These are phyloP conservation scores for Fonsecaea erecta DNA, from an alignment of 2,329 filamentous ascomycete genomes.

Conservation along the genomic window DNA sequence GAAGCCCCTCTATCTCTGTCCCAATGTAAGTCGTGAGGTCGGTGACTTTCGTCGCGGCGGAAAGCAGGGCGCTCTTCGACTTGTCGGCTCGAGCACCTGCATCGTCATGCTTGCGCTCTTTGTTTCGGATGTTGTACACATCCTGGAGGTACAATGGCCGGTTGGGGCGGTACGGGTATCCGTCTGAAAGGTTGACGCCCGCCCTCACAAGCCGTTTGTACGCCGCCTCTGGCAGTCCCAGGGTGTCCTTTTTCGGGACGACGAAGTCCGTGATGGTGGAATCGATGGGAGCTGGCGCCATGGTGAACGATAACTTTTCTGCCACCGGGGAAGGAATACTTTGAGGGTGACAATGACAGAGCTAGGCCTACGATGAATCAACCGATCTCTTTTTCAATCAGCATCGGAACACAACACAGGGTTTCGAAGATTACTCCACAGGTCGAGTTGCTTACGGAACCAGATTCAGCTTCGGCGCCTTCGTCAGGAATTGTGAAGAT, in stretches of 20 bases:
- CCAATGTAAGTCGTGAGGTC: constrained; percentile 50
- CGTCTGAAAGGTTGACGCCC: constrained; percentile 69
- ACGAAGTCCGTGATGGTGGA: constrained; percentile 67
- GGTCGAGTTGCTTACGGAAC: constrained; percentile 16
- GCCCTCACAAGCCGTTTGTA: constrained; percentile 67
- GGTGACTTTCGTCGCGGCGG: constrained; percentile 55
- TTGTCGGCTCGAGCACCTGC: constrained; percentile 65
- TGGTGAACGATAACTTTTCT: constrained; percentile 36
- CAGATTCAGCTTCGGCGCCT: background rate
- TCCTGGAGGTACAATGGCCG: constrained; percentile 72
- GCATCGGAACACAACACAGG: background rate
- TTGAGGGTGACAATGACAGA: background rate
- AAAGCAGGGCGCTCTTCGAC: constrained; percentile 50
- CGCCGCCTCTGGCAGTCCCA: constrained; percentile 64
- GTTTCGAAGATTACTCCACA: background rate
- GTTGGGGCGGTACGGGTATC: constrained; percentile 72
- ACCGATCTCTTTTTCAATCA: constrained; percentile 12
- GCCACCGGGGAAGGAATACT: background rate
- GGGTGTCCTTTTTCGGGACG: constrained; percentile 65
- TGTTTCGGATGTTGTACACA: constrained; percentile 67
- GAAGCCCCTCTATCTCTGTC: constrained; percentile 48
- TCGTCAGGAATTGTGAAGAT: background rate
- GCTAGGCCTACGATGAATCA: background rate
- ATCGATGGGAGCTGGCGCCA: constrained; percentile 66
- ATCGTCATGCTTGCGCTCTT: constrained; percentile 62